These are phyloP conservation scores for Spizellomyces sp. DNA, from an alignment of 192 early-diverging fungal species.

Conservation along the genomic window DNA sequence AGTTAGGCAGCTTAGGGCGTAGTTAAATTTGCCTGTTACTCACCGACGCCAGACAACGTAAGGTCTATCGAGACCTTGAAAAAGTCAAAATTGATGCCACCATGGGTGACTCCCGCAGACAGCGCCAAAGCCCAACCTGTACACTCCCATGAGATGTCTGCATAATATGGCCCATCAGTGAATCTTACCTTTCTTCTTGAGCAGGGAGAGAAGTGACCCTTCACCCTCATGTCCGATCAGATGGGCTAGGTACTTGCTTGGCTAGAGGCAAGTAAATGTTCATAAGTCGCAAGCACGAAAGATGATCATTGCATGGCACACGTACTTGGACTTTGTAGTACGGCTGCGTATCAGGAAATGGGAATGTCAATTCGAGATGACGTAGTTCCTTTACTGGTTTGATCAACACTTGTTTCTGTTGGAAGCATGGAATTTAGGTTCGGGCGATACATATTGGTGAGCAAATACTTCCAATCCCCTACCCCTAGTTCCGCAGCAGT, in stretches of 20 bases:
- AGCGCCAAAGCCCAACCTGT: constrained; percentile 80
- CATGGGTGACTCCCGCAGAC: constrained; percentile 63
- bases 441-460: constrained; percentile 1
- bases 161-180: not conserved
- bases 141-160: not conserved
- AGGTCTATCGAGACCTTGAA: constrained; percentile 83
- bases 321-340: constrained; percentile 29
- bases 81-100: constrained; percentile 74
- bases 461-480: constrained; percentile 32
- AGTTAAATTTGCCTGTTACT: too few relatives aligned
- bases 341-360: constrained; percentile 78
- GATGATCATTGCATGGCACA: not conserved
- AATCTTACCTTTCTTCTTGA: constrained; percentile 71
- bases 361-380: constrained; percentile 80
- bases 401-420: constrained; percentile 57
- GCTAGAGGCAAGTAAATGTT: constrained; percentile 9
- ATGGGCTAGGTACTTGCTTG: constrained; percentile 79
- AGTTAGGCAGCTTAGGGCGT: too few relatives aligned
- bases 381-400: constrained; percentile 76
- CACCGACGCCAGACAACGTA: constrained; percentile 51
- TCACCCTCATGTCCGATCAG: constrained; percentile 90
- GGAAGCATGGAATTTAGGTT: not conserved
- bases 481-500: constrained; percentile 65
- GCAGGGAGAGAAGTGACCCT: constrained; percentile 81
- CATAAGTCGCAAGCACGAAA: too few relatives aligned